phyloP scores from a whole-genome alignment of 805 yeast genomes.

The Candida qinlingensis region DNA sequence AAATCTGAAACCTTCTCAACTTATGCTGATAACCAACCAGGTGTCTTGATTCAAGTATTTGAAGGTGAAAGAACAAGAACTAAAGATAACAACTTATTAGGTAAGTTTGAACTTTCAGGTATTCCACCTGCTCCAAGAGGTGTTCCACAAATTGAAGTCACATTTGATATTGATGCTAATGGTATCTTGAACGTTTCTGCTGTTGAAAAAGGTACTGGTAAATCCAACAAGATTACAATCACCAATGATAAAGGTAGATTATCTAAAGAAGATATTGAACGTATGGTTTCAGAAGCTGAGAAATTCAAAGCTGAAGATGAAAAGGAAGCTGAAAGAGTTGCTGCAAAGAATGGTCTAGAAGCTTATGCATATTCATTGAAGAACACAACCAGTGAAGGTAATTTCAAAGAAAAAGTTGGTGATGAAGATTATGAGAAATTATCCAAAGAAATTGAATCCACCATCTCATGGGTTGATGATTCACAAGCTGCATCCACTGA shows the following conservation, averaged over 20 bases:
- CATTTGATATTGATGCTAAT: constrained; percentile 94
- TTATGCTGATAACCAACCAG: constrained; percentile 98
- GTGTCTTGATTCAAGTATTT: constrained; percentile 96
- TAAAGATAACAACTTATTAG: constrained; percentile 93
- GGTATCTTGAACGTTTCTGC: constrained; percentile 97
- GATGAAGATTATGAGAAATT: constrained; percentile 69
- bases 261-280: constrained; percentile 95
- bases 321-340: constrained; percentile 87
- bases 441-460: constrained; percentile 77
- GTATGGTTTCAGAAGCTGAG: constrained; percentile 97
- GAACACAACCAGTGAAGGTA: constrained; percentile 69
- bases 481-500: constrained; percentile 90
- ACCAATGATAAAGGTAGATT: constrained; percentile 99
- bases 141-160: constrained; percentile 97
- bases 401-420: constrained; percentile 73
- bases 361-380: constrained; percentile 93
- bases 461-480: constrained; percentile 87
- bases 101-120: constrained; percentile 95
- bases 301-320: constrained; percentile 97
- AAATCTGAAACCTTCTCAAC: constrained; percentile 98
- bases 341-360: constrained; percentile 93
- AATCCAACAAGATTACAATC: constrained; percentile 92
- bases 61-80: constrained; percentile 99
- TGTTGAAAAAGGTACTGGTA: constrained; percentile 98
- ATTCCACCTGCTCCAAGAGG: constrained; percentile 99